Evolutionary conservation across 495 filamentous ascomycete genomes (phyloP), one percentile per base, ranked within the genome.

Genomic region (Aspergillus heteromorphus): DNA sequence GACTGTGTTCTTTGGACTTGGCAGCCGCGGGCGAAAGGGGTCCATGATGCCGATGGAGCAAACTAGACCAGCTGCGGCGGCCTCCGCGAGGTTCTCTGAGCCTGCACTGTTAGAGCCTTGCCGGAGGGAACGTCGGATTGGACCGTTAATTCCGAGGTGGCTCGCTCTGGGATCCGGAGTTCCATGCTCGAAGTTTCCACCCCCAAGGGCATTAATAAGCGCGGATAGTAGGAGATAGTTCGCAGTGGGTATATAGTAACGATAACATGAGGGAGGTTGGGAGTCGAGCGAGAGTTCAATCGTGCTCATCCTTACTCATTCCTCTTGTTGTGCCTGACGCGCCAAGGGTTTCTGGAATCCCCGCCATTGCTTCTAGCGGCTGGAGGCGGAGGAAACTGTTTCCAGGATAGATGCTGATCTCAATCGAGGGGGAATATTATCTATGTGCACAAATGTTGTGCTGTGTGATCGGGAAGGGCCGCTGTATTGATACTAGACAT

Each of bases 311-410:
- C n/a, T 40, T 17, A 41, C 41, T 47, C 51, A 54, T 25, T 2
- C n/a, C n/a, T 25, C 40, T 25, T 36, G 13, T 11, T 27, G 38
- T 36, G 38, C 40, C 18, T 40, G 29, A 27, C 31, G 51, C 51
- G 51, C 51, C 51, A 54, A 54, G 51, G 13, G 31, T 8, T 54
- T 54, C 51, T 54, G 30, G 51, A 54, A 54, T 19, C n/a, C 14
- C 23, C 30, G 20, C 43, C 38, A 54, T 45, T 16, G 34, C 11
- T 40, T 40, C 20, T 48, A 54, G 51, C 20, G 41, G 2, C 1
- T 18, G 16, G 40, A n/a, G 23, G 23, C 34, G 5, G 34, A 13
- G 30, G 30, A 10, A 34, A 7, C 9, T 34, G 9, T 34, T 2
- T 34, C 27, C 10, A 10, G 5, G 27, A 30, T 30, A 30, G 27